Evolutionary conservation across 2,329 filamentous ascomycete genomes (phyloP).

Genomic region (Scedosporium boydii): DNA sequence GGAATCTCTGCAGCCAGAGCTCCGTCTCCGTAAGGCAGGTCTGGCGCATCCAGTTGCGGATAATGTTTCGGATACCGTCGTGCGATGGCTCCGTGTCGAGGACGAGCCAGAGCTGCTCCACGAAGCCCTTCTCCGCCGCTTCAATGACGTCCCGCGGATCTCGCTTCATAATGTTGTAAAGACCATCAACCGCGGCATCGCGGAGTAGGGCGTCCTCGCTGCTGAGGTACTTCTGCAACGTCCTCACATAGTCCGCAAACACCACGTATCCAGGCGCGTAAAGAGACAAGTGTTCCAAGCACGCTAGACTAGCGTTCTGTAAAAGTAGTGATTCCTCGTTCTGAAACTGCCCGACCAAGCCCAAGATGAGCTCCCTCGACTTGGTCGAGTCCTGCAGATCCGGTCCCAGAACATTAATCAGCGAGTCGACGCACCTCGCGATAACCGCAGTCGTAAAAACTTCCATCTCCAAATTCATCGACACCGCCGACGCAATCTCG

Average conservation of each 20-base stretch:
- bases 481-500: slow-evolving; percentile 68
- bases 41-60: slow-evolving; percentile 89
- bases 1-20: slow-evolving; percentile 82
- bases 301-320: slow-evolving; percentile 68
- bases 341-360: slow-evolving; percentile 73
- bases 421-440: slow-evolving; percentile 81
- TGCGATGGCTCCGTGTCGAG: slow-evolving; percentile 71
- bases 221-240: slow-evolving; percentile 68
- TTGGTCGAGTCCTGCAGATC: slow-evolving; percentile 90
- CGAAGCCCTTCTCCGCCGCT: slow-evolving; percentile 67
- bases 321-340: slow-evolving; percentile 62
- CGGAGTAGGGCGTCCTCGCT: slow-evolving; percentile 60
- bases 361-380: slow-evolving; percentile 85
- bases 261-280: slow-evolving; percentile 86
- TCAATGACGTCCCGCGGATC: slow-evolving; percentile 74
- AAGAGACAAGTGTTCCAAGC: slow-evolving; percentile 81
- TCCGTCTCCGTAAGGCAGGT: slow-evolving; percentile 72
- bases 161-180: slow-evolving; percentile 92
- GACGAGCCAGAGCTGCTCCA: slow-evolving; percentile 85
- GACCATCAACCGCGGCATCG: slow-evolving; percentile 73
- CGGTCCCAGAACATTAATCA: slow-evolving; percentile 91
- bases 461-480: slow-evolving; percentile 84
- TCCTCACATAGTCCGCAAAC: slow-evolving; percentile 72
- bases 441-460: slow-evolving; percentile 74
- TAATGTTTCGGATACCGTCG: slow-evolving; percentile 73